phyloP scores from a whole-genome alignment of 768 basidiomycete genomes.

The Leccinum boreale region DNA sequence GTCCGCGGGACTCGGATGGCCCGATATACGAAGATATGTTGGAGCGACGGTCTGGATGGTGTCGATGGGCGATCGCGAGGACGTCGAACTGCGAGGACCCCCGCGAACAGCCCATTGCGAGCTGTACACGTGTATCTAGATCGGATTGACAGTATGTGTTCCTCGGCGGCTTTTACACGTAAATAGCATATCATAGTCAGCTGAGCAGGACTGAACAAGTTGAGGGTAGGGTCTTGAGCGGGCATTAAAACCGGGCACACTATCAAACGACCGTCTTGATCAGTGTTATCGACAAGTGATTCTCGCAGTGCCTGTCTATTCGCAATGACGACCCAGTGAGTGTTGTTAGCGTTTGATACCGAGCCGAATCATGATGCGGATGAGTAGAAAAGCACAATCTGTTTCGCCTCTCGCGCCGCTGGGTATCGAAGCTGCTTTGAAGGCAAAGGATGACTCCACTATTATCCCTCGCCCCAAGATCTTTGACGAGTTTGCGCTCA shows the following conservation, averaged over 20 bases:
- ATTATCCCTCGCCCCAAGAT: constrained; percentile 45
- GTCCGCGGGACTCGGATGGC: too few relatives aligned
- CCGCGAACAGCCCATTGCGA: too few relatives aligned
- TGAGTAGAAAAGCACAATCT: constrained; percentile 33
- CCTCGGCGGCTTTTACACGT: neutral
- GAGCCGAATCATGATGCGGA: neutral
- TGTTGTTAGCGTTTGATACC: neutral
- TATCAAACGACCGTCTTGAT: neutral
- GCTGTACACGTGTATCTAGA: neutral
- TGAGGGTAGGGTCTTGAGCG: neutral
- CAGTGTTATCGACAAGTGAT: constrained; percentile 1
- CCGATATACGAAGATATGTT: too few relatives aligned
- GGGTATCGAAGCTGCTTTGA: constrained; percentile 58
- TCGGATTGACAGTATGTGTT: neutral
- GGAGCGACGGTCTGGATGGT: neutral
- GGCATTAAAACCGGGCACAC: neutral
- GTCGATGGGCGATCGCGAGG: neutral
- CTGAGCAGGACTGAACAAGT: neutral
- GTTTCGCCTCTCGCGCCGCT: constrained; percentile 57
- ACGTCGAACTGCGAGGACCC: neutral
- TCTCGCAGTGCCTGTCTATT: neutral
- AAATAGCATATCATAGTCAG: neutral
- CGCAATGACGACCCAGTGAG: constrained; percentile 15
- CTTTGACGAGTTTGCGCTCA: constrained; percentile 56
- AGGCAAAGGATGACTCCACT: constrained; percentile 36